Conservation (phyloP, 768 basidiomycete species). For the Asterophora parasitica region DNA sequence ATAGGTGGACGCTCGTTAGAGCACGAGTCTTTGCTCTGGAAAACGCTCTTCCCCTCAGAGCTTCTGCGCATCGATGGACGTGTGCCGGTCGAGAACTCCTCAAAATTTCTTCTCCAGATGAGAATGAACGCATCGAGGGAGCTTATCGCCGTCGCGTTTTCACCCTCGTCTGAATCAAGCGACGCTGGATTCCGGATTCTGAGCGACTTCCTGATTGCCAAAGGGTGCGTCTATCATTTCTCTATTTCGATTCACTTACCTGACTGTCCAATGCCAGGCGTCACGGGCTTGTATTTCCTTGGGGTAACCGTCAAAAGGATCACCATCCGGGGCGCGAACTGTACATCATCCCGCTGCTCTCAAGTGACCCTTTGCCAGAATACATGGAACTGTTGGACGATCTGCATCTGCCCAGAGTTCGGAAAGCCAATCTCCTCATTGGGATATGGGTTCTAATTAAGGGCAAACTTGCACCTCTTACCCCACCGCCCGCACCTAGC, state of each 20-base stretch:
- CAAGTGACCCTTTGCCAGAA: slow-evolving; percentile 69
- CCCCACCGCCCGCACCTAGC: slow-evolving; percentile 19
- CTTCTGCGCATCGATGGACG: slow-evolving; percentile 78
- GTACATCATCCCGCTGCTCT: slow-evolving; percentile 75
- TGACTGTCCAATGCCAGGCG: slow-evolving; percentile 44
- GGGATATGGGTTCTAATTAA: slow-evolving; percentile 85
- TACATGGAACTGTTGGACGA: slow-evolving; percentile 82
- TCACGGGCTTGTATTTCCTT: slow-evolving; percentile 82
- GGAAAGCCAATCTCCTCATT: slow-evolving; percentile 64
- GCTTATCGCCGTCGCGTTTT: slow-evolving; percentile 71
- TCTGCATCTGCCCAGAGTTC: slow-evolving; percentile 58
- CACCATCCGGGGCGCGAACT: slow-evolving; percentile 77
- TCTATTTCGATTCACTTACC: slow-evolving; percentile 8
- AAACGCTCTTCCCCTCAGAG: slow-evolving; percentile 66
- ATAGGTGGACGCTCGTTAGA: slow-evolving; percentile 68
- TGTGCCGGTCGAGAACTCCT: slow-evolving; percentile 70
- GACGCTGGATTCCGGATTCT: slow-evolving; percentile 56
- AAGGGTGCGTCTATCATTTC: slow-evolving; percentile 50
- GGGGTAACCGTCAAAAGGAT: slow-evolving; percentile 73
- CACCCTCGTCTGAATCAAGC: slow-evolving; percentile 41
- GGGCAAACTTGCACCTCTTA: slow-evolving; percentile 59
- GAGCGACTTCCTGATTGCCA: slow-evolving; percentile 62
- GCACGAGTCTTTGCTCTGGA: slow-evolving; percentile 62
- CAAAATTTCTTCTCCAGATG: slow-evolving; percentile 75
- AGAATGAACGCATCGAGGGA: slow-evolving; percentile 75